These are phyloP conservation scores for Cyclotella kingstonii DNA, from an alignment of 108 stramenopile species.

Conservation along the genomic window DNA sequence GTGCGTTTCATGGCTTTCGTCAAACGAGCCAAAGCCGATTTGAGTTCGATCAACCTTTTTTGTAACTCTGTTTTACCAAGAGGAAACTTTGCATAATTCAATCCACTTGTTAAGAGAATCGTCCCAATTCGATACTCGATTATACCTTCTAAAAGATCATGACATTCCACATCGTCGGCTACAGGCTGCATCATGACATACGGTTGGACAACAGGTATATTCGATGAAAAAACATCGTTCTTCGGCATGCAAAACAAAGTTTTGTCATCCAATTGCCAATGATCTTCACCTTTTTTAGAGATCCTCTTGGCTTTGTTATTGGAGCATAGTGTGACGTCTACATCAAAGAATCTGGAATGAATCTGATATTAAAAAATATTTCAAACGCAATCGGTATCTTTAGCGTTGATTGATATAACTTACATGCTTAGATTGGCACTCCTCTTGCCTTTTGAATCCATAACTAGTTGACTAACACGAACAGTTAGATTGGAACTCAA, in stretches of 20 bases:
- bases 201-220: conserved; percentile 12
- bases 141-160: conserved; percentile 15
- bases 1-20: conserved; percentile 9
- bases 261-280: conserved; percentile 22
- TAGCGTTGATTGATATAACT: not conserved
- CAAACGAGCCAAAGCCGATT: conserved; percentile 1
- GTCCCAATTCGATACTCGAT: conserved; percentile 22
- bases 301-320: conserved; percentile 32
- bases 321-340: conserved; percentile 17
- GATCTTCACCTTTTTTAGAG: conserved; percentile 24
- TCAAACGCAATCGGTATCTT: not conserved
- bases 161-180: conserved; percentile 13
- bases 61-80: conserved; percentile 2
- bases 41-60: not conserved
- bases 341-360: conserved; percentile 22
- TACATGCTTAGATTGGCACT: conserved; percentile 33
- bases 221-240: conserved; percentile 17
- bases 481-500: conserved; percentile 3
- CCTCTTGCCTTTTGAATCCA: conserved; percentile 44
- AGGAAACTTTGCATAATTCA: conserved; percentile 2
- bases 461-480: conserved; percentile 17
- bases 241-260: conserved; percentile 37
- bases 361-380: not conserved
- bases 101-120: conserved; percentile 5
- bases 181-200: conserved; percentile 35